Percentiles rank a stretch among this genome's conserved stretches.
phyloP scores from a whole-genome alignment of 768 basidiomycete genomes.

The Rhizopogon vulgaris region DNA sequence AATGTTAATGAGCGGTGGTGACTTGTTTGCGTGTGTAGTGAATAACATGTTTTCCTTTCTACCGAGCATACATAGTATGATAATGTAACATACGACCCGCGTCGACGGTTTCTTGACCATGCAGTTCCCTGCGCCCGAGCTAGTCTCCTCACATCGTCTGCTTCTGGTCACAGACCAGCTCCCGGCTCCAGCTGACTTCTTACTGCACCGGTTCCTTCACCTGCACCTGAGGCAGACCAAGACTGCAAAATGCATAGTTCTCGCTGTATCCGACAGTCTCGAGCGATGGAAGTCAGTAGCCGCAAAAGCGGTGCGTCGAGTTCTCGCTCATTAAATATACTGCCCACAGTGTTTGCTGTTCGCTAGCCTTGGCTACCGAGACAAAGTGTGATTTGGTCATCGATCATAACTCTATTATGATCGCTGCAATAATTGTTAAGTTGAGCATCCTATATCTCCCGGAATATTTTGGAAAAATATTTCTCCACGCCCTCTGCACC shows the following conservation, averaged over 20 bases:
- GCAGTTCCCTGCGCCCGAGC: conserved; percentile 49
- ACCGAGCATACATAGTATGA: neutral
- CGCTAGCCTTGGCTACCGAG: too few relatives aligned
- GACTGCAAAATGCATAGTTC: conserved; percentile 36
- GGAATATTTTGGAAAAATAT: too few relatives aligned
- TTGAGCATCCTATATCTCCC: too few relatives aligned
- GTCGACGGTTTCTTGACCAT: conserved; percentile 5
- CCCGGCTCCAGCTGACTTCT: conserved; percentile 64
- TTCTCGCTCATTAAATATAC: too few relatives aligned
- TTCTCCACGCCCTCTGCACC: too few relatives aligned
- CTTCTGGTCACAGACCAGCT: conserved; percentile 69
- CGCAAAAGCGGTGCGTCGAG: conserved; percentile 52
- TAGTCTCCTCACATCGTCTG: conserved; percentile 44
- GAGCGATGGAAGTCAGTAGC: conserved; percentile 59
- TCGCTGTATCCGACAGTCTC: conserved; percentile 54
- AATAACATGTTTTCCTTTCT: neutral
- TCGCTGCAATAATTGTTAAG: too few relatives aligned
- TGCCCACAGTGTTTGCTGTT: too few relatives aligned
- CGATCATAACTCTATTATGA: too few relatives aligned
- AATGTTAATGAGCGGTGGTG: too few relatives aligned
- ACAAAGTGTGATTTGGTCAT: too few relatives aligned
- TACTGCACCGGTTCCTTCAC: conserved; percentile 51
- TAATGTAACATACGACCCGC: neutral
- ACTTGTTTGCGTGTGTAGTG: neutral
- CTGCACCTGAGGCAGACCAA: conserved; percentile 44